These are phyloP conservation scores for Cyberlindnera xylosilytica DNA, from an alignment of 805 yeast genomes.

Conservation along the genomic window DNA sequence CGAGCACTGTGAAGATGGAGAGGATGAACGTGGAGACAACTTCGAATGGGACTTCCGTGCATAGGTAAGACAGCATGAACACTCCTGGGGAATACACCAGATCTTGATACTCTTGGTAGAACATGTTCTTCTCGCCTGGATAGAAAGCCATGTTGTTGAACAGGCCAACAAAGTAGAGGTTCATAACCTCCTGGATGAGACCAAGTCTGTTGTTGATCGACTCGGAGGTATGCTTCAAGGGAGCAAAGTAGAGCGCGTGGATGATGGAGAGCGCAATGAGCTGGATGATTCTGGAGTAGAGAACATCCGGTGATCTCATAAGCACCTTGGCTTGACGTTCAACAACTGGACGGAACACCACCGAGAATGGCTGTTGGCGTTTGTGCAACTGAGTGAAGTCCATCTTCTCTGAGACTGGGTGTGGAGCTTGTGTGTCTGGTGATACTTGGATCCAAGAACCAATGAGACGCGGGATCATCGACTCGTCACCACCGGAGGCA, in stretches of 20 bases:
- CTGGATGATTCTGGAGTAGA: conserved; percentile 64
- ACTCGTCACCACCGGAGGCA: conserved; percentile 36
- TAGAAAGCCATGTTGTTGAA: conserved; percentile 73
- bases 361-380: conserved; percentile 13
- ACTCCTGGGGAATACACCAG: conserved; percentile 63
- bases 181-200: conserved; percentile 66
- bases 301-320: conserved; percentile 51
- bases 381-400: conserved; percentile 9
- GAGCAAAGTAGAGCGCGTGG: conserved; percentile 65
- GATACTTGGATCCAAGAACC: conserved; percentile 11
- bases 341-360: conserved; percentile 34
- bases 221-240: conserved; percentile 41
- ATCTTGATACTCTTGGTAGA: conserved; percentile 77
- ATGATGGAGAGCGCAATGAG: conserved; percentile 61
- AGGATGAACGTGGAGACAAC: conserved; percentile 55
- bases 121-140: conserved; percentile 69
- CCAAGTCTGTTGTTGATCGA: conserved; percentile 73
- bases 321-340: conserved; percentile 35
- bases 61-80: conserved; percentile 56
- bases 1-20: conserved; percentile 61
- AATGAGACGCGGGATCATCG: conserved; percentile 13
- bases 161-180: conserved; percentile 76
- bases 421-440: too few species aligned
- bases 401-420: too few species aligned
- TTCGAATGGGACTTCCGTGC: conserved; percentile 69